Percentiles rank a stretch among this genome's conserved stretches.
These are phyloP conservation scores for Metarhizium sp. DNA, from an alignment of 2,329 filamentous ascomycete genomes.

Conservation along the genomic window DNA sequence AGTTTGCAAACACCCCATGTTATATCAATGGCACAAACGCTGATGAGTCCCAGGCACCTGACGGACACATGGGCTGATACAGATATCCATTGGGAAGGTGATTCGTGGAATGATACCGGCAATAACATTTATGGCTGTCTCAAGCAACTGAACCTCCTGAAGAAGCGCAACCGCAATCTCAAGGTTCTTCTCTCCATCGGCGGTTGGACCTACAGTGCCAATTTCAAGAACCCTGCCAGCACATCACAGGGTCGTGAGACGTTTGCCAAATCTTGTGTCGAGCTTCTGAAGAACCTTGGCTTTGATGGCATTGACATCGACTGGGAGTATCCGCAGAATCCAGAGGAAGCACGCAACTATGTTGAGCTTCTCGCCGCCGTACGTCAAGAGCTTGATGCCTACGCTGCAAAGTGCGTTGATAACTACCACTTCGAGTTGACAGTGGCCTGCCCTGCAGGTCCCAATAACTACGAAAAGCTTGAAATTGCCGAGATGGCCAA, in stretches of 20 bases:
- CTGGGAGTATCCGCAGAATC: conserved; percentile 56
- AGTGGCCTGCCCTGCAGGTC: conserved; percentile 53
- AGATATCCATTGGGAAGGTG: conserved; percentile 65
- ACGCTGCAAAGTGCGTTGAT: conserved; percentile 32
- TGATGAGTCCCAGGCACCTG: conserved; percentile 28
- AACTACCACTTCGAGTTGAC: conserved; percentile 53
- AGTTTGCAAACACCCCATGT: conserved; percentile 7
- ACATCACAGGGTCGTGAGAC: conserved; percentile 56
- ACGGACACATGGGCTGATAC: conserved; percentile 57
- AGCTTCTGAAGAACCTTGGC: conserved; percentile 69
- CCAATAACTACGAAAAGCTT: conserved; percentile 52
- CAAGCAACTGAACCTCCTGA: conserved; percentile 81
- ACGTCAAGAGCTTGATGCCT: conserved; percentile 48
- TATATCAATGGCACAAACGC: neutral
- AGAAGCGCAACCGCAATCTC: conserved; percentile 70
- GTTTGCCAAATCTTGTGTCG: conserved; percentile 68
- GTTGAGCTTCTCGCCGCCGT: conserved; percentile 49
- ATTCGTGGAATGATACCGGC: conserved; percentile 61
- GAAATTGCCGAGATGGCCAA: conserved; percentile 55
- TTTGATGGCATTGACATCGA: conserved; percentile 65
- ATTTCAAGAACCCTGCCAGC: conserved; percentile 69
- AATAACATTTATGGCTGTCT: conserved; percentile 81
- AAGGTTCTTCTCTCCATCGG: conserved; percentile 83
- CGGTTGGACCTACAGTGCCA: conserved; percentile 84
- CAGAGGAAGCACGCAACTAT: conserved; percentile 45